phyloP scores from a whole-genome alignment of 2,329 filamentous ascomycete genomes.

The Ophiostoma ulmi region DNA sequence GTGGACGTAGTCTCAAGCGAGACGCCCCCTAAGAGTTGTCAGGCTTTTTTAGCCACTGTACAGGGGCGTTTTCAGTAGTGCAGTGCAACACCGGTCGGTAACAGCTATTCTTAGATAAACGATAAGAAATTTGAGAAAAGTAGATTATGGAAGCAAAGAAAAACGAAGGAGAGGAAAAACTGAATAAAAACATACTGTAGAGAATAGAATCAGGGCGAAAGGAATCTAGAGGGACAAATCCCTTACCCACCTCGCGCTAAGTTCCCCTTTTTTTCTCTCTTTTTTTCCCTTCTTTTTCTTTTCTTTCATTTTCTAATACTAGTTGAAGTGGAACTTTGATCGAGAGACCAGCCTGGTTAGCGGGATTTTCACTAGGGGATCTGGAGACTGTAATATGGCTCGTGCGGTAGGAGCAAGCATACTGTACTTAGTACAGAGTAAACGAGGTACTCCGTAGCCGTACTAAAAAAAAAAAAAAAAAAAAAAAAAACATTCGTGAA shows the following conservation, averaged over 20 bases:
- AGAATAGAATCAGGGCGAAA: neutral
- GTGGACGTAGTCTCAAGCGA: neutral
- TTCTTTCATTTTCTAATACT: neutral
- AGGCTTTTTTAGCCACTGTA: neutral
- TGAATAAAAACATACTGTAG: neutral
- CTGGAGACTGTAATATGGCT: neutral
- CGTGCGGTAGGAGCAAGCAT: neutral
- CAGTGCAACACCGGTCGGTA: neutral
- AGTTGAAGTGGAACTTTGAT: neutral
- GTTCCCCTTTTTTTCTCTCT: neutral
- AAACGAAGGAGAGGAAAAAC: neutral
- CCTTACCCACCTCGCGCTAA: neutral
- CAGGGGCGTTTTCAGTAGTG: neutral
- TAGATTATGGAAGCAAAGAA: neutral
- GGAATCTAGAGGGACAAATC: slow-evolving; percentile 1
- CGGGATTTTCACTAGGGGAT: neutral
- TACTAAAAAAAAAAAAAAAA: too few species aligned
- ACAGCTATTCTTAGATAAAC: slow-evolving; percentile 7
- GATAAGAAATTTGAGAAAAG: neutral
- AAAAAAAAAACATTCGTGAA: too few species aligned
- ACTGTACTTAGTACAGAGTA: neutral
- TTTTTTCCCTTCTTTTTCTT: neutral
- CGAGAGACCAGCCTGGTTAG: neutral
- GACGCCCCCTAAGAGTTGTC: neutral
- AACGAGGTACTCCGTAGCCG: neutral